phyloP scores from a whole-genome alignment of 2,329 filamentous ascomycete genomes.

The Phyllosticta citriasiana region DNA sequence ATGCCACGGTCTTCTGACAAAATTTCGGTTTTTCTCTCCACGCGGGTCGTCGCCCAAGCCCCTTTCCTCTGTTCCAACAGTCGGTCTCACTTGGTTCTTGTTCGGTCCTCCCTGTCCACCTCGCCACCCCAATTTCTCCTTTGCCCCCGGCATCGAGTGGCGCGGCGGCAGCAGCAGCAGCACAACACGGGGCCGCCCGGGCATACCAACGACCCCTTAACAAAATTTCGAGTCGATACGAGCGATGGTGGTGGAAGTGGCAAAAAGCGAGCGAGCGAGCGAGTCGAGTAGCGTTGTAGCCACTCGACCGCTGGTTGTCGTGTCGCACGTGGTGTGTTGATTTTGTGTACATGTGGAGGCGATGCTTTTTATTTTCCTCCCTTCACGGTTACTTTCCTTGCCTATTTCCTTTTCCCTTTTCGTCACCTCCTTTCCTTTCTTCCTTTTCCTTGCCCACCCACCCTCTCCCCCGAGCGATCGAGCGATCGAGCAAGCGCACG shows the following conservation, averaged over 20 bases:
- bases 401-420: neutral
- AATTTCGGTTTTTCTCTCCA: neutral
- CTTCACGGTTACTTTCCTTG: neutral
- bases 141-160: neutral
- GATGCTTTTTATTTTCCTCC: neutral
- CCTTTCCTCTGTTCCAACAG: neutral
- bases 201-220: neutral
- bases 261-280: neutral
- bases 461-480: neutral
- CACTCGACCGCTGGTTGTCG: neutral
- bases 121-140: neutral
- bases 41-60: neutral
- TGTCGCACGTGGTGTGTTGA: neutral
- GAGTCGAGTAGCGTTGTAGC: neutral
- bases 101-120: neutral
- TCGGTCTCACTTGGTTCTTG: neutral
- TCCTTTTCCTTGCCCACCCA: neutral
- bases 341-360: neutral
- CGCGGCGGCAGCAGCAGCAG: neutral
- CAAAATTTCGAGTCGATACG: neutral
- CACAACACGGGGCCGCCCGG: neutral
- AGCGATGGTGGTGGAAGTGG: neutral
- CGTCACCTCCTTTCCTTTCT: neutral
- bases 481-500: neutral
- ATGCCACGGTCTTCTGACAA: neutral